Evolutionary conservation across 768 basidiomycete genomes (phyloP), one percentile per base, ranked within the genome.

Genomic region (Trametes elegans): DNA sequence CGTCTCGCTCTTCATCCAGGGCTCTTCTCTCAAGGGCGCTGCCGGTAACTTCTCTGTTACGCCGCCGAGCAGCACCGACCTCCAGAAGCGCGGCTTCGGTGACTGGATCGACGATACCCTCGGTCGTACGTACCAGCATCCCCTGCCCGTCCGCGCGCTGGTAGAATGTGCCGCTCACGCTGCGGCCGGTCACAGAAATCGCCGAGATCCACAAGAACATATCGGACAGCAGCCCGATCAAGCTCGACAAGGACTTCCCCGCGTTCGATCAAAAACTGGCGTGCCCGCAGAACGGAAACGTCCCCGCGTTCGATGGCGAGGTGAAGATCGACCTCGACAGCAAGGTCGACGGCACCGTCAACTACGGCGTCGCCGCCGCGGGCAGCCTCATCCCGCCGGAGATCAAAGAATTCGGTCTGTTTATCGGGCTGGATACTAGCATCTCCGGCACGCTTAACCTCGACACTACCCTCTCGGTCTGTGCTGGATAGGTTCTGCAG

Each of bases 321-420:
- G 54, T 59, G 14, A 58, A 61, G 36, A 56, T 68, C 9, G 62
- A 62, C 27, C 57, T 65, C 19, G 48, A 64, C 11, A 73, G 71
- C 3, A 66, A 74, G 41, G 75, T 70, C 0, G 55, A 68, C 3
- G 69, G 70, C 1, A 66, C 67, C 9, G 58, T 73, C 24, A 66
- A 40, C 45, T 61, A 78, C 18, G 77, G 76, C 11, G 63, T 80
- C 7, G 74, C 70, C 6, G 77, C 73, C 0, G 64, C 53, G 26
- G 80, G 81, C 13, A 76, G 76, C 5, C 65, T 82, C 43, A 49
- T 79, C 2, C 81, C 80, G 2, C 51, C 48, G 29, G 21, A 60
- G 24, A 13, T 64, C 23, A 41, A 31, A 7, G 50, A 62, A 26
- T 52, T 54, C 52, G 21, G 34, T 27, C 31, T 61, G 35, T 63